These are phyloP conservation scores for Hippophae rhamnoides DNA, from an alignment of 306 rosid genomes.

Conservation along the genomic window DNA sequence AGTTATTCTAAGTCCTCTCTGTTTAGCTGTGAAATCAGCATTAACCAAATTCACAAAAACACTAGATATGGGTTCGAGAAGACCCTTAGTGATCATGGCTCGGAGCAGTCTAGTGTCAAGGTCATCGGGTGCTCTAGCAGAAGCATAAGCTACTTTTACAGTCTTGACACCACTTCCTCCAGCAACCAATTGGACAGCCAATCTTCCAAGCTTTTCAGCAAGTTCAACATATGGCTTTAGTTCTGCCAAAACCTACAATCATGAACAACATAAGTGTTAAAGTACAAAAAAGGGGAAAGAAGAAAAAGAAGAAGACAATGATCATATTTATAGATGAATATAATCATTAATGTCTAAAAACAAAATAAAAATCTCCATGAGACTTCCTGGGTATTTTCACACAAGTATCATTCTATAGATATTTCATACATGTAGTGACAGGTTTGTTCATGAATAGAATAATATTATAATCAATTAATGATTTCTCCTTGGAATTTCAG, in stretches of 20 bases:
- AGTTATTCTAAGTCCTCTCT: conserved; percentile 65
- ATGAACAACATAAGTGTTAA: background rate
- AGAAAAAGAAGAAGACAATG: conserved; percentile 3
- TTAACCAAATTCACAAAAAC: conserved; percentile 71
- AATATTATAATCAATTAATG: no score
- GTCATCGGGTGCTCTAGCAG: conserved; percentile 61
- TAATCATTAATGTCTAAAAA: no score
- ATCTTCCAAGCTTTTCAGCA: conserved; percentile 57
- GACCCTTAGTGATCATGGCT: conserved; percentile 88
- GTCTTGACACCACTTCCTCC: conserved; percentile 67
- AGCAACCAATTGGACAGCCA: conserved; percentile 37
- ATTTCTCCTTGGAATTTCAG: no score
- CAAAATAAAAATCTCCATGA: no score
- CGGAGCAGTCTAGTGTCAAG: conserved; percentile 84
- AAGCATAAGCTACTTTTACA: conserved; percentile 47
- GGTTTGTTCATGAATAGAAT: no score
- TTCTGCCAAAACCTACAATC: conserved; percentile 46
- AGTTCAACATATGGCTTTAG: conserved; percentile 47
- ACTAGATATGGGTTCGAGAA: conserved; percentile 70
- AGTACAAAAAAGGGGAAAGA: background rate
- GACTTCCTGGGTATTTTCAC: no score
- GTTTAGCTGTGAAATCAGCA: conserved; percentile 79
- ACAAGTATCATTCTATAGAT: no score
- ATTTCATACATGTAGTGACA: no score
- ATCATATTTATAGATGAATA: no score